phyloP scores from a whole-genome alignment of 345 rosid species.

The Syzygium jambos region DNA sequence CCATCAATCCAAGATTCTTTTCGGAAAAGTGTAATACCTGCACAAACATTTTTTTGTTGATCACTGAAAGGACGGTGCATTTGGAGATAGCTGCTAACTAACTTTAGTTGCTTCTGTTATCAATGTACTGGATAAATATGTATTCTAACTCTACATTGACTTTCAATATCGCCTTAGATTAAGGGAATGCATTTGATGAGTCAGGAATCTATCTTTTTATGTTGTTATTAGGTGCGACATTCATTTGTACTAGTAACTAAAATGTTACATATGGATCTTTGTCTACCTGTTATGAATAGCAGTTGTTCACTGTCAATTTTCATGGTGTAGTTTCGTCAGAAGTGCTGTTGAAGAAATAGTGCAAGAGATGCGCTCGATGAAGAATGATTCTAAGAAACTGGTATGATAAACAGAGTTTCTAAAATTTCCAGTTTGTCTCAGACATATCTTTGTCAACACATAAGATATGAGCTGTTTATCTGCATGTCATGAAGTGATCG shows the following conservation, averaged over 20 bases:
- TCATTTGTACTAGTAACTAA: too few species aligned
- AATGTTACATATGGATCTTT: not conserved
- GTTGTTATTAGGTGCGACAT: too few species aligned
- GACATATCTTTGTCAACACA: too few species aligned
- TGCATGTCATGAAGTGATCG: too few species aligned
- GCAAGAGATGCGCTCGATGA: not conserved
- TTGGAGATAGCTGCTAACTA: not conserved
- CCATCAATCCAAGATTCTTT: not conserved
- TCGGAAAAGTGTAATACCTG: not conserved
- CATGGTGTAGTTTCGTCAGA: not conserved
- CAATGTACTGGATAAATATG: not conserved
- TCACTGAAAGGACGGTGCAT: not conserved
- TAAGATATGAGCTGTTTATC: too few species aligned
- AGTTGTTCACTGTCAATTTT: not conserved
- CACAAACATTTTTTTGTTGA: too few species aligned
- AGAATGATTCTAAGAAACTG: not conserved
- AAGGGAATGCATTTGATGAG: too few species aligned
- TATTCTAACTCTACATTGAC: not conserved
- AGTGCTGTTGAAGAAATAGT: not conserved
- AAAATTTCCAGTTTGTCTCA: too few species aligned
- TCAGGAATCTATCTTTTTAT: too few species aligned
- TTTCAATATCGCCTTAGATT: not conserved
- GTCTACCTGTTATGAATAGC: not conserved
- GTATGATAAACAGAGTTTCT: not conserved
- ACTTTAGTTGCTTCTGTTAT: not conserved